Evolutionary conservation across 352 stramenopile species (phyloP).

Genomic region (Phytophthora melonis): DNA sequence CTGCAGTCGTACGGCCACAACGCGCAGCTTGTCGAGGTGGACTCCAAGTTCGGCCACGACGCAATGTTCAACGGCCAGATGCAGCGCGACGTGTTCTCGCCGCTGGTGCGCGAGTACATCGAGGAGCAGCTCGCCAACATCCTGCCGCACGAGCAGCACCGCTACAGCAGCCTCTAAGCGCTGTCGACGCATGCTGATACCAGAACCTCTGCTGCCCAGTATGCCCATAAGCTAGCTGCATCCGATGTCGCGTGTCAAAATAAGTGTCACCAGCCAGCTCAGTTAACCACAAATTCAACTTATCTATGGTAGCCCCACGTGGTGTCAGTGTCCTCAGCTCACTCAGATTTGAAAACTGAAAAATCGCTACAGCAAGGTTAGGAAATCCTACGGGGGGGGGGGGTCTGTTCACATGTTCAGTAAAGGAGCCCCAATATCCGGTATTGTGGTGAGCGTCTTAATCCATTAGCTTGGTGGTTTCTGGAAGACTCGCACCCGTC

Average conservation of each 20-base stretch:
- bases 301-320: background rate
- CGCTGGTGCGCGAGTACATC: constrained; percentile 1
- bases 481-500: too few relatives aligned
- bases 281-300: background rate
- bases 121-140: background rate
- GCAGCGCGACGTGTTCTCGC: background rate
- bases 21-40: background rate
- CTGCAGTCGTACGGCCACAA: background rate
- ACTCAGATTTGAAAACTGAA: too few relatives aligned
- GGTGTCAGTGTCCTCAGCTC: background rate
- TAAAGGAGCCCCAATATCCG: too few relatives aligned
- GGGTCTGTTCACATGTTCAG: background rate
- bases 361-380: too few relatives aligned
- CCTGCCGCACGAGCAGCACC: background rate
- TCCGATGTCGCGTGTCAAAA: background rate
- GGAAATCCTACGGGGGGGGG: too few relatives aligned
- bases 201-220: background rate
- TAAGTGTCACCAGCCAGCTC: background rate
- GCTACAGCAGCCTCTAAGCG: background rate
- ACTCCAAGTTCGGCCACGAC: background rate
- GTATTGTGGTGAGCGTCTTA: too few relatives aligned
- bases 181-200: background rate
- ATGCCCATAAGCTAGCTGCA: background rate
- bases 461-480: too few relatives aligned
- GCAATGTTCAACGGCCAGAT: background rate